Evolutionary conservation across 768 basidiomycete genomes (phyloP), one percentile per base, ranked within the genome.

Genomic region (Cystofilobasidium bisporidii): DNA sequence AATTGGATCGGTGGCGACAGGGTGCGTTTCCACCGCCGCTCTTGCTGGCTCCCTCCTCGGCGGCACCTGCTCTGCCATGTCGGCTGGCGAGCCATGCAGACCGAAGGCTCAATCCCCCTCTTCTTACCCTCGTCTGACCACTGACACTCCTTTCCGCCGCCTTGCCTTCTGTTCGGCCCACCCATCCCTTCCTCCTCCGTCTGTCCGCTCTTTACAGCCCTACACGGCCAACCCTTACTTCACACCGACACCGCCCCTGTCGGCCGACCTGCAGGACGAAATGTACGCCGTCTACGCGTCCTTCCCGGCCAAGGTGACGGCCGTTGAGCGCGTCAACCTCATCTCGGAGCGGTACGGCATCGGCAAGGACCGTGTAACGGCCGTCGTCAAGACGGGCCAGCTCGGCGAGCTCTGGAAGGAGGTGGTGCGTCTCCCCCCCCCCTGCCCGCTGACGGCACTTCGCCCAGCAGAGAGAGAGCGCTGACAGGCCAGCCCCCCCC

Each of bases 1-100:
- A 68, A 68, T 56, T 68, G 67, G 67, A 48, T 68, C 41, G 67
- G 67, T 56, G 67, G 67, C 45, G 56, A 62, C 56, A 38, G 61
- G 32, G 67, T 68, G 61, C 61, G 67, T 68, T 14, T 36, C 41
- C 26, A 28, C 36, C 4, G 17, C 20, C 36, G 20, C 40, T 45
- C 18, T 30, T 20, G n/a, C n/a, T n/a, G n/a, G n/a, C n/a, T n/a
- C n/a, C n/a, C n/a, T n/a, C n/a, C n/a, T n/a, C n/a, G n/a, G n/a
- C n/a, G n/a, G n/a, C n/a, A n/a, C n/a, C n/a, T n/a, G n/a, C n/a
- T n/a, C n/a, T n/a, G n/a, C n/a, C n/a, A n/a, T n/a, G n/a, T n/a
- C n/a, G n/a, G n/a, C n/a, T n/a, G n/a, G n/a, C n/a, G n/a, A n/a
- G n/a, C n/a, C n/a, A n/a, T n/a, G n/a, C n/a, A n/a, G n/a, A n/a